Evolutionary conservation across 768 basidiomycete genomes (phyloP).

Genomic region (Pleurotus giganteus): DNA sequence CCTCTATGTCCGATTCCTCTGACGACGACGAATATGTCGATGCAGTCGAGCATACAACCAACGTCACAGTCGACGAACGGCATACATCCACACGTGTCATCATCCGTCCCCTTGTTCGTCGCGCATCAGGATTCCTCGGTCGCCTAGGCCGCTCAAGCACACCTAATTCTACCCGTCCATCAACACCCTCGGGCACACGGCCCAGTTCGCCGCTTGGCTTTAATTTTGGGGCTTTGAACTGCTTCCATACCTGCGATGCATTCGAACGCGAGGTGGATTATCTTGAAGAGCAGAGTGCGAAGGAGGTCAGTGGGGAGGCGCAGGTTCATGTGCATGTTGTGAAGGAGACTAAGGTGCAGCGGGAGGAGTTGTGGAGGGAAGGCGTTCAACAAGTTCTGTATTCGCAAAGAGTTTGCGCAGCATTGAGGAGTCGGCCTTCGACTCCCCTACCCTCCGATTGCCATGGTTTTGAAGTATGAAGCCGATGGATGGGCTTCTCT

Average conservation of each 20-base stretch:
- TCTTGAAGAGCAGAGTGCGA: background rate
- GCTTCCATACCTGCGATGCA: slow-evolving; percentile 3
- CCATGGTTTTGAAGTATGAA: background rate
- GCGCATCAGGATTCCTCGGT: background rate
- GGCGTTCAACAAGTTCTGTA: slow-evolving; percentile 10
- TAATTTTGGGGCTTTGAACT: slow-evolving; percentile 1
- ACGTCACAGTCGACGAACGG: background rate
- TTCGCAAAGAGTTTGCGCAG: background rate
- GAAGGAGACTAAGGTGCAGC: slow-evolving; percentile 1
- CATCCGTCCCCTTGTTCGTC: slow-evolving; percentile 7
- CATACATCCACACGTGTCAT: slow-evolving; percentile 9
- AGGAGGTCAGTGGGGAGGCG: background rate
- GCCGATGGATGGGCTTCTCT: too few relatives aligned
- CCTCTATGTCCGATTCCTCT: background rate
- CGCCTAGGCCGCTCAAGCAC: slow-evolving; percentile 6
- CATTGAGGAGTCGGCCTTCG: background rate
- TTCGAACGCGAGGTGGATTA: slow-evolving; percentile 9
- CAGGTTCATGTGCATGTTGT: slow-evolving; percentile 6
- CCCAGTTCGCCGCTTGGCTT: slow-evolving; percentile 6
- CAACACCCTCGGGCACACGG: slow-evolving; percentile 6
- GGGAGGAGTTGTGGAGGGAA: slow-evolving; percentile 12
- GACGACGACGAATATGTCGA: background rate
- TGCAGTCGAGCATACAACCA: background rate
- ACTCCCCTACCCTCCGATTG: background rate
- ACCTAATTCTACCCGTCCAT: slow-evolving; percentile 3